phyloP scores from a whole-genome alignment of 495 filamentous ascomycete genomes.

The Penicillium chermesinum region DNA sequence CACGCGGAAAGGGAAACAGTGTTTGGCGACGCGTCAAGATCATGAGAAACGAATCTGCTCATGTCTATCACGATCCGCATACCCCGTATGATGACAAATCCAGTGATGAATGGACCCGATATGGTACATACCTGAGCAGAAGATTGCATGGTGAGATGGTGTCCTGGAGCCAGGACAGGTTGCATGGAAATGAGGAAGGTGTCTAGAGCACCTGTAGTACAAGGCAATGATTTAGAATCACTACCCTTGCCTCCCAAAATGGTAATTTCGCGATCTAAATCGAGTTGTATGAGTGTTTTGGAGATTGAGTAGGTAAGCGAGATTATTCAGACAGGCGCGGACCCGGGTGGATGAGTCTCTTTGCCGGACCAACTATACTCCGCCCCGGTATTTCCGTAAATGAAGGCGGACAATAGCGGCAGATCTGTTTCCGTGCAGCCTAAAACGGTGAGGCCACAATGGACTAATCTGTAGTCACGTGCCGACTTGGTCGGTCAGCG shows the following conservation, averaged over 20 bases:
- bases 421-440: too few relatives aligned
- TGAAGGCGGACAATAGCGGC: too few relatives aligned
- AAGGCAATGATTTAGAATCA: background rate
- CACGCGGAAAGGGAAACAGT: slow-evolving; percentile 4
- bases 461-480: too few relatives aligned
- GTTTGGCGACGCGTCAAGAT: slow-evolving; percentile 14
- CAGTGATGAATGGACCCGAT: slow-evolving; percentile 22
- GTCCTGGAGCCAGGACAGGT: slow-evolving; percentile 52
- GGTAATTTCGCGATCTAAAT: background rate
- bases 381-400: too few relatives aligned
- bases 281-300: too few relatives aligned
- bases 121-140: slow-evolving; percentile 51
- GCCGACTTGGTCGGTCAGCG: too few relatives aligned
- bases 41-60: background rate
- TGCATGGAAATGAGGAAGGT: slow-evolving; percentile 38
- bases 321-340: too few relatives aligned
- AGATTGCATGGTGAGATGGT: slow-evolving; percentile 53
- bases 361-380: too few relatives aligned
- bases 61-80: background rate
- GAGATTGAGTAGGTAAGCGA: too few relatives aligned
- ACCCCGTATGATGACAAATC: slow-evolving; percentile 38
- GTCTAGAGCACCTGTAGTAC: background rate
- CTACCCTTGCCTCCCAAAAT: background rate
- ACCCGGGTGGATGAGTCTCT: too few relatives aligned
- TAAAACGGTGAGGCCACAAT: too few relatives aligned